Conservation (phyloP, 176 grass and related monocot species). For the Bolboschoenus planiculmis region DNA sequence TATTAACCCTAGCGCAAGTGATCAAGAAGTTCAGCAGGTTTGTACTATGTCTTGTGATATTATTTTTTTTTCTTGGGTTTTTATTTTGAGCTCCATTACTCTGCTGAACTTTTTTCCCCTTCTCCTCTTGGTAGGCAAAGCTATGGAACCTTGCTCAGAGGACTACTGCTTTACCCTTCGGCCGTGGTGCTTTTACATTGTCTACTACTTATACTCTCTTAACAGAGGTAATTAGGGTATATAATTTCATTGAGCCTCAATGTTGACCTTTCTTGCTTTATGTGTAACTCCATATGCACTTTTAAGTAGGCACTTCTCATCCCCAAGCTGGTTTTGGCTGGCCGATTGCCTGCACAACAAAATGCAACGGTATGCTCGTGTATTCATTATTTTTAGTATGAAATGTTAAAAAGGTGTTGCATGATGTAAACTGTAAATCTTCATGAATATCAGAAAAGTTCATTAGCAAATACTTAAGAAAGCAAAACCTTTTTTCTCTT, state of each 20-base stretch:
- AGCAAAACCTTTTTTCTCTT: neutral
- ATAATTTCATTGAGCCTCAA: slow-evolving; percentile 12
- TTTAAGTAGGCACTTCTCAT: slow-evolving; percentile 66
- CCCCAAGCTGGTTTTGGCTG: slow-evolving; percentile 91
- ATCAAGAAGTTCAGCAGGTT: slow-evolving; percentile 98
- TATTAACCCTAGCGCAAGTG: slow-evolving; percentile 70
- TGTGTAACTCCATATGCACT: slow-evolving; percentile 26
- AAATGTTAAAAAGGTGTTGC: neutral
- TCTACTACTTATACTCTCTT: slow-evolving; percentile 90
- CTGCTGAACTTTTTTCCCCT: neutral
- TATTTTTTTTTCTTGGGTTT: slow-evolving; percentile 15
- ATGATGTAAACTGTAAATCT: neutral
- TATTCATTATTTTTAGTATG: slow-evolving; percentile 1
- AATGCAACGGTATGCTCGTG: slow-evolving; percentile 64
- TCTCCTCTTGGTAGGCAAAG: slow-evolving; percentile 59
- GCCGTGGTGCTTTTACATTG: slow-evolving; percentile 89
- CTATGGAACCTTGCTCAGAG: slow-evolving; percentile 98
- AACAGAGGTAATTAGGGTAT: slow-evolving; percentile 55
- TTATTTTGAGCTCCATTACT: neutral
- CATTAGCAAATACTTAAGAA: neutral
- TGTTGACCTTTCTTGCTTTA: slow-evolving; percentile 25
- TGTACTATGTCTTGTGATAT: slow-evolving; percentile 1
- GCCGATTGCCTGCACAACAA: slow-evolving; percentile 88
- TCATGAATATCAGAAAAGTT: neutral
- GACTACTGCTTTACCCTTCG: slow-evolving; percentile 89